phyloP scores from a whole-genome alignment of 352 stramenopile species.

The Globisporangium acanthophoron region DNA sequence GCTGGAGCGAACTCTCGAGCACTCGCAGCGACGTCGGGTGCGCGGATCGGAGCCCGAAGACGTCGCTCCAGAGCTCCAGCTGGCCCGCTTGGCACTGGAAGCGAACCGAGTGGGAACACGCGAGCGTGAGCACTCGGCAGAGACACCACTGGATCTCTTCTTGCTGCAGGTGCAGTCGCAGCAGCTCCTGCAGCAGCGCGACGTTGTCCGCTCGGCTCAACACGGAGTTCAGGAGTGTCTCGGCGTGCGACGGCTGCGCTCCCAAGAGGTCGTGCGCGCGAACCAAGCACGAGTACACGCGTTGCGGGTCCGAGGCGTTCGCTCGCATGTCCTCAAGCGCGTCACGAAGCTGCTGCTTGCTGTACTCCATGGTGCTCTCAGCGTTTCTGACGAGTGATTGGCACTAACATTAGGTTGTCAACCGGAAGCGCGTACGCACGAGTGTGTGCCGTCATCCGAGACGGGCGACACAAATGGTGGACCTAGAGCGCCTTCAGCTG shows the following conservation, averaged over 20 bases:
- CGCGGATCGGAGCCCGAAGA: constrained; percentile 22
- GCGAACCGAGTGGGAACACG: constrained; percentile 17
- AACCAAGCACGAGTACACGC: constrained; percentile 25
- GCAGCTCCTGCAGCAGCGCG: constrained; percentile 15
- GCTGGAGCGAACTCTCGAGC: constrained; percentile 23
- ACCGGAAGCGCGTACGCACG: no score
- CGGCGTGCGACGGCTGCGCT: constrained; percentile 8
- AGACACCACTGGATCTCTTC: constrained; percentile 42
- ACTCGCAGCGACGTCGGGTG: constrained; percentile 30
- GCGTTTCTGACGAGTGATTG: not conserved
- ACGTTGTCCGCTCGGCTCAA: constrained; percentile 15
- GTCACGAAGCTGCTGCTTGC: constrained; percentile 11
- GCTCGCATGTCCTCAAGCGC: constrained; percentile 20
- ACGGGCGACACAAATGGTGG: not conserved
- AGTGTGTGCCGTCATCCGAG: no score
- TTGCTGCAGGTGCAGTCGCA: constrained; percentile 16
- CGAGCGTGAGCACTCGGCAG: constrained; percentile 18
- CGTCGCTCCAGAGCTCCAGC: constrained; percentile 23
- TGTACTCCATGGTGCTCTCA: constrained; percentile 5
- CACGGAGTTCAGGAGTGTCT: constrained; percentile 10
- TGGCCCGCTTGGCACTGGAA: constrained; percentile 37
- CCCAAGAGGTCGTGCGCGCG: constrained; percentile 15
- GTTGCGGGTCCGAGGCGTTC: constrained; percentile 14
- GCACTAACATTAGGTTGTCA: not conserved
- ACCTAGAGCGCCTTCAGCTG: not conserved